Base-by-base conservation (phyloP, 2,329 filamentous ascomycete genomes). In the Nothophaeocryptopus gaeumannii region DNA sequence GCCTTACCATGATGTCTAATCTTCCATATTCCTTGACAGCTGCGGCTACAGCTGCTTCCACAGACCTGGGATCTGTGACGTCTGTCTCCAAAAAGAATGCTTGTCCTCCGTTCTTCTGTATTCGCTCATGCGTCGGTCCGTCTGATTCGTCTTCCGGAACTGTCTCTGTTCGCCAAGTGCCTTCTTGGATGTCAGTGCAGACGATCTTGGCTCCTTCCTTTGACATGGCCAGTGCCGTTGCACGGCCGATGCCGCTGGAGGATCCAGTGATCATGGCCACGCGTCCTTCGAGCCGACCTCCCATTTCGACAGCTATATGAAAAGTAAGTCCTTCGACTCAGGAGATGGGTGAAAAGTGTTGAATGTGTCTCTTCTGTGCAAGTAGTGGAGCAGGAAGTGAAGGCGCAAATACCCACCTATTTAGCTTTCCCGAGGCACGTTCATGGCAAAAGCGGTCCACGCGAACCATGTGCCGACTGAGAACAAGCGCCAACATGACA, bases 191-290 rank as follows among this genome's bases (percentile, higher is more conserved):
- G 15, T 59, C 56, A 12, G 56, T 40, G 45, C 59, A 53, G 39
- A 69, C 53, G 12, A 61, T 56, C 13, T 60, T 61, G 33, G 66
- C 67, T n/a, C 62, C 60, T 38, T 67, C 66, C n/a, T 46, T 48
- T 1, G 63, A 62, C 46, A 63, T 69, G 30, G 65, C 55, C 26
- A 65, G 59, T 12, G 66, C 67, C 29, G 68, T 64, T 16, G 62
- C 63, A 15, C 63, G 57, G 13, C 67, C 68, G 30, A 69, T 68
- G 14, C 66, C 66, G 5, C 61, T 62, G 20, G 61, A 63, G 9
- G 65, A 65, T 10, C 68, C 68, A 31, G 69, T 61, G 29, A 70
- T 66, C 30, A 64, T 61, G 34, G 64, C 65, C 7, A 65, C 53
- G 40, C 53, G 56, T 39, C 58, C 47, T 47, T 58, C 54, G 1